A percentile compares a stretch with the other conserved stretches of the same genome.
These are phyloP conservation scores for Globisporangium irregulare DNA, from an alignment of 352 stramenopile genomes.

Conservation along the genomic window DNA sequence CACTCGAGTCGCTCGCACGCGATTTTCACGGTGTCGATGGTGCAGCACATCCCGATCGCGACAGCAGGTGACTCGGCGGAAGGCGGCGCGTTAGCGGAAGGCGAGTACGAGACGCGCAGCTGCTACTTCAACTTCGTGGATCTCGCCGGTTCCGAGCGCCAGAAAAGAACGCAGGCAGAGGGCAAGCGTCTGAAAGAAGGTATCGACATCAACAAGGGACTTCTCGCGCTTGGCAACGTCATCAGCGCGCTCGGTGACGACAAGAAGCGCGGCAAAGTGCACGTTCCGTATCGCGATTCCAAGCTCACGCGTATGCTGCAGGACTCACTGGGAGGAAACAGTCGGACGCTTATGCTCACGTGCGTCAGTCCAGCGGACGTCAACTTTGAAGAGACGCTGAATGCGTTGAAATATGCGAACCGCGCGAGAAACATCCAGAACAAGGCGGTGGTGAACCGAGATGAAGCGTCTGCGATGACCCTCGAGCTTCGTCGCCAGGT, in stretches of 20 bases:
- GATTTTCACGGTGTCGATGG: slow-evolving; percentile 89
- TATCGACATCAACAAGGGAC: slow-evolving; percentile 98
- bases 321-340: slow-evolving; percentile 91
- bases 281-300: slow-evolving; percentile 94
- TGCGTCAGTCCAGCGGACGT: slow-evolving; percentile 91
- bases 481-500: slow-evolving; percentile 76
- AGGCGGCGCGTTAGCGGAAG: slow-evolving; percentile 35
- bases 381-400: slow-evolving; percentile 91
- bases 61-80: slow-evolving; percentile 24
- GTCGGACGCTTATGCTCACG: slow-evolving; percentile 89
- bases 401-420: slow-evolving; percentile 91
- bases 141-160: slow-evolving; percentile 89
- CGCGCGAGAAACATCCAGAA: slow-evolving; percentile 90
- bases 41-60: slow-evolving; percentile 70
- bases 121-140: slow-evolving; percentile 93
- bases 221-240: slow-evolving; percentile 97
- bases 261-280: slow-evolving; percentile 87
- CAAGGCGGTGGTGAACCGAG: slow-evolving; percentile 84
- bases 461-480: slow-evolving; percentile 70
- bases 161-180: slow-evolving; percentile 95
- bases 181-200: slow-evolving; percentile 93
- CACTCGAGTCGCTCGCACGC: slow-evolving; percentile 89
- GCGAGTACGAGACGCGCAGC: slow-evolving; percentile 73
- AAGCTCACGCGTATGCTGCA: slow-evolving; percentile 94
- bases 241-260: slow-evolving; percentile 95